phyloP scores from a whole-genome alignment of 805 yeast species.

The Sugiyamaella lignohabitans region DNA sequence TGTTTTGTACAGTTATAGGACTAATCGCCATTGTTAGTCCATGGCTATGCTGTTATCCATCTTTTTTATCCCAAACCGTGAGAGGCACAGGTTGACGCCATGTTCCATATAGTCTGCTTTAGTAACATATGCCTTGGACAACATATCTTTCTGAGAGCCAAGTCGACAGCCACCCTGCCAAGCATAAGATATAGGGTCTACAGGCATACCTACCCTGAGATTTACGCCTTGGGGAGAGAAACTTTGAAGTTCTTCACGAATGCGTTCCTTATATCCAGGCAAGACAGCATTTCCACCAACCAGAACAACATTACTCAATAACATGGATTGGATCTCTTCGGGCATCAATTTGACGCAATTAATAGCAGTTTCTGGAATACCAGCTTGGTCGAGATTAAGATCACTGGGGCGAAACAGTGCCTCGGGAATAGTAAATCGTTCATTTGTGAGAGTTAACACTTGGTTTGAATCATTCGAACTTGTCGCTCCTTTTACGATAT shows the following conservation, averaged over 20 bases:
- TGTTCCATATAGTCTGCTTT: slow-evolving; percentile 80
- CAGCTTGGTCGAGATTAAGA: slow-evolving; percentile 70
- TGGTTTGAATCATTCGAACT: slow-evolving; percentile 41
- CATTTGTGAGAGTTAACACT: slow-evolving; percentile 65
- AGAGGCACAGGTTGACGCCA: slow-evolving; percentile 57
- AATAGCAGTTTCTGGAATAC: slow-evolving; percentile 62
- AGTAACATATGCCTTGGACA: slow-evolving; percentile 53
- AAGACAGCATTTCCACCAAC: slow-evolving; percentile 79
- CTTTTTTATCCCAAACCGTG: slow-evolving; percentile 34
- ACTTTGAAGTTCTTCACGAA: slow-evolving; percentile 34
- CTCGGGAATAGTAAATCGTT: slow-evolving; percentile 84
- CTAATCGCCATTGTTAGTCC: neutral
- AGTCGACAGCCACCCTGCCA: slow-evolving; percentile 54
- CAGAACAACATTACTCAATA: slow-evolving; percentile 70
- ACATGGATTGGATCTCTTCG: slow-evolving; percentile 57
- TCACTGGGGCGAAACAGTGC: slow-evolving; percentile 79
- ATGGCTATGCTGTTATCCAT: slow-evolving; percentile 10
- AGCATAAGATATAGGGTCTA: slow-evolving; percentile 40
- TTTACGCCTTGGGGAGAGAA: slow-evolving; percentile 30
- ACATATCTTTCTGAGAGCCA: slow-evolving; percentile 32
- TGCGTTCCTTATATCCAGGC: slow-evolving; percentile 57
- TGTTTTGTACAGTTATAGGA: neutral
- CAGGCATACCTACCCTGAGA: slow-evolving; percentile 28
- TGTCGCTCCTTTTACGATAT: slow-evolving; percentile 30
- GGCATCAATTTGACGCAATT: slow-evolving; percentile 68